Percentiles rank a stretch among this genome's conserved stretches.
Conservation (phyloP, 2,329 filamentous ascomycete species). For the Alternaria triticina region DNA sequence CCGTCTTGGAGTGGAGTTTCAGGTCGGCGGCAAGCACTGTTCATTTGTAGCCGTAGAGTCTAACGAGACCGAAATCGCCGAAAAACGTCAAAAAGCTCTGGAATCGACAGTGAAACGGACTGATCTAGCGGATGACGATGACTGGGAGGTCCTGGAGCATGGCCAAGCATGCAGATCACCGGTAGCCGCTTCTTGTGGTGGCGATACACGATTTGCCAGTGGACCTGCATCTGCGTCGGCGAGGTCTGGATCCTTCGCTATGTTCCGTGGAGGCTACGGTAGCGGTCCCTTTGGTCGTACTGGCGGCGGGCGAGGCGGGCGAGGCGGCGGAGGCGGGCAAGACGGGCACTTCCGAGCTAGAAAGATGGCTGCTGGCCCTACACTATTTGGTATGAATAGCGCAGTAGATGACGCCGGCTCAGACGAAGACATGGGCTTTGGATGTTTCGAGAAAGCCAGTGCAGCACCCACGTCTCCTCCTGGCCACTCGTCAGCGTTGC, state of each 20-base stretch:
- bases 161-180: background rate
- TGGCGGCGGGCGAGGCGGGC: background rate
- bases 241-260: background rate
- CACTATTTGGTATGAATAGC: background rate
- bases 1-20: slow-evolving; percentile 1
- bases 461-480: background rate
- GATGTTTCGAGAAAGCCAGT: background rate
- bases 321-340: background rate
- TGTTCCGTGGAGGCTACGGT: background rate
- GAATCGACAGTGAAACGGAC: background rate
- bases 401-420: background rate
- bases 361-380: background rate
- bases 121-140: background rate
- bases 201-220: background rate
- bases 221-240: background rate
- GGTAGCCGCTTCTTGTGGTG: background rate
- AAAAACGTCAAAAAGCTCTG: background rate
- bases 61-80: background rate
- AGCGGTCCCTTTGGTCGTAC: background rate
- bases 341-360: background rate
- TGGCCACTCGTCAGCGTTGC: background rate
- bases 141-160: background rate
- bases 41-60: slow-evolving; percentile 7
- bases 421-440: background rate
- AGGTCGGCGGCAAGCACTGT: slow-evolving; percentile 8